Percentiles rank a stretch among this genome's conserved stretches.
Conservation (phyloP, 495 filamentous ascomycete species). For the Coniosporium apollinis region DNA sequence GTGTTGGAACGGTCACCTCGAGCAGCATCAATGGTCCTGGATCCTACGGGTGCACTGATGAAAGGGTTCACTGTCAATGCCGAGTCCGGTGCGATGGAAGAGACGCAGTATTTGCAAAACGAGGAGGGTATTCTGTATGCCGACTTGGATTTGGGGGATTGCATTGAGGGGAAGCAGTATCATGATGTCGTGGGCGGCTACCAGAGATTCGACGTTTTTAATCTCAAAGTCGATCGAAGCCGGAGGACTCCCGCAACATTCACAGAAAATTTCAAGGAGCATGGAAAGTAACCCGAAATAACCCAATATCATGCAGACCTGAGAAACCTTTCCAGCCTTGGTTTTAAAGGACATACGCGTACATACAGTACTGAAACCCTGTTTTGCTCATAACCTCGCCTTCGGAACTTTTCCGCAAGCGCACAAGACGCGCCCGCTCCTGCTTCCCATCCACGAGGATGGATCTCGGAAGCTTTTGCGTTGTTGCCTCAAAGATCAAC, state of each 20-base stretch:
- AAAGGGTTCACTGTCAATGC: conserved; percentile 13
- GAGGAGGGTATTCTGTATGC: conserved; percentile 28
- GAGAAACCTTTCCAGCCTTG: no score
- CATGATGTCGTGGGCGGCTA: conserved; percentile 30
- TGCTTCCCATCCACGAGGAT: no score
- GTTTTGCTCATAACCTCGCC: no score
- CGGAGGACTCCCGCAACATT: conserved; percentile 5
- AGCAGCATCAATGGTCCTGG: conserved; percentile 24
- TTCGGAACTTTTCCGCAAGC: no score
- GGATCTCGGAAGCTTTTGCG: no score
- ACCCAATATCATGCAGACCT: no score
- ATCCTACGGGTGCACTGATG: conserved; percentile 25
- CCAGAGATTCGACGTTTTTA: conserved; percentile 28
- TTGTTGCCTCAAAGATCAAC: no score
- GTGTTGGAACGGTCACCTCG: conserved; percentile 11
- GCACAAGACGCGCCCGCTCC: no score
- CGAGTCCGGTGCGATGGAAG: conserved; percentile 7
- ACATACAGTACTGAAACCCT: no score
- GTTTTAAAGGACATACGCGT: no score
- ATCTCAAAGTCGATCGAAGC: conserved; percentile 23
- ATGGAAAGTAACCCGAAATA: no score
- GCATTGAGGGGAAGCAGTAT: conserved; percentile 30
- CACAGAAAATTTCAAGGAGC: no score
- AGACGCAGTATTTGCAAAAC: conserved; percentile 18
- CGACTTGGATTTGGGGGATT: conserved; percentile 23